These are phyloP conservation scores for Pestalotiopsis sp. DNA, from an alignment of 2,329 filamentous ascomycete species.

Conservation along the genomic window DNA sequence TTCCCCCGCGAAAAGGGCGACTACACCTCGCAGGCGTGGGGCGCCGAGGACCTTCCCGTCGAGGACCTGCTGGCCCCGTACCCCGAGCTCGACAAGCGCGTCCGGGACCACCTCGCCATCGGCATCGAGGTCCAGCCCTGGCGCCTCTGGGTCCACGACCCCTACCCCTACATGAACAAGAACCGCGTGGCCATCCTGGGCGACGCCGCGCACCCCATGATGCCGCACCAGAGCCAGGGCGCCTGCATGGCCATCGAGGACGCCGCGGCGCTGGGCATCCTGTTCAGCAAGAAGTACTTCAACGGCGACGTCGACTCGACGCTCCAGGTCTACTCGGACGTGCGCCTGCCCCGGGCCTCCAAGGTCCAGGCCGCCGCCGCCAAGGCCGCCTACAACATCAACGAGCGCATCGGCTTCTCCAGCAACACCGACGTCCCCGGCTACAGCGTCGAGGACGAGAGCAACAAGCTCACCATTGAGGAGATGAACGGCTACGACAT, in stretches of 20 bases:
- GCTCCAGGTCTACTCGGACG: constrained; percentile 52
- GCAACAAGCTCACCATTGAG: constrained; percentile 12
- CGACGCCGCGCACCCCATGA: constrained; percentile 70
- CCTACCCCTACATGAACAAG: constrained; percentile 37
- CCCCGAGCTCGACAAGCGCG: constrained; percentile 60
- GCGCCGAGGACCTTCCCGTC: constrained; percentile 49
- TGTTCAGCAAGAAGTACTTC: constrained; percentile 52
- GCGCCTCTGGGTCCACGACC: constrained; percentile 63
- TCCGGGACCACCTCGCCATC: constrained; percentile 59
- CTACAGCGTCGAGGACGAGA: constrained; percentile 12
- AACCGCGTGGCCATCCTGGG: constrained; percentile 60
- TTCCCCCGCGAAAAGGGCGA: constrained; percentile 63
- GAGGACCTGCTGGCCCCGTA: constrained; percentile 65
- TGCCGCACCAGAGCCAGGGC: constrained; percentile 71
- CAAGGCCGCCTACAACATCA: constrained; percentile 63
- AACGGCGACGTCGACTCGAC: constrained; percentile 48
- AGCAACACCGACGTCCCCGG: constrained; percentile 3
- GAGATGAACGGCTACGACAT: constrained; percentile 14
- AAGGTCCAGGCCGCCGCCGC: constrained; percentile 60
- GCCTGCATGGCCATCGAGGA: constrained; percentile 72
- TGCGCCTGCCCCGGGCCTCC: constrained; percentile 57
- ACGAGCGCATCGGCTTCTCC: constrained; percentile 57
- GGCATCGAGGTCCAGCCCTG: constrained; percentile 66
- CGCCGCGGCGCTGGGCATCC: constrained; percentile 62
- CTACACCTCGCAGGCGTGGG: constrained; percentile 64